Conservation (phyloP, 495 filamentous ascomycete species). For the Talaromyces trachyspermus region DNA sequence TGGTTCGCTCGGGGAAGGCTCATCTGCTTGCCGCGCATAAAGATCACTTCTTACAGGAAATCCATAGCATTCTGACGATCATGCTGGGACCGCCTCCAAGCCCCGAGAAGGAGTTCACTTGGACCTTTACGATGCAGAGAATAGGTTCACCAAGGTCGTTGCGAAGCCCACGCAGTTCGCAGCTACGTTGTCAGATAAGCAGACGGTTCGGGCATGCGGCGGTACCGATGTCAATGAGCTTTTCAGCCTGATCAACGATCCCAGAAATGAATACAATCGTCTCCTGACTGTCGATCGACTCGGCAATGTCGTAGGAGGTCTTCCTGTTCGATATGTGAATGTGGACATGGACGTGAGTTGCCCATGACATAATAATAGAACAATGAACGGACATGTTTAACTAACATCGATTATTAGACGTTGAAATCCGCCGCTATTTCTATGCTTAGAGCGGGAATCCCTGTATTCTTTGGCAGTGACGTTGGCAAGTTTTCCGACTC, state of each 20-base stretch:
- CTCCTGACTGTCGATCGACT: constrained; percentile 69
- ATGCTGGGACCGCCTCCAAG: constrained; percentile 70
- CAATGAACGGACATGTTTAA: neutral
- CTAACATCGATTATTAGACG: constrained; percentile 17
- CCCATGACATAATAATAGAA: neutral
- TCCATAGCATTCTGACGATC: constrained; percentile 70
- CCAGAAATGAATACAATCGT: constrained; percentile 60
- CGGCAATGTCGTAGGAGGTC: constrained; percentile 69
- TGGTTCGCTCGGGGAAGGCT: constrained; percentile 28
- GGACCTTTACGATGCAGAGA: constrained; percentile 68
- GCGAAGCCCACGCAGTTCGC: constrained; percentile 63
- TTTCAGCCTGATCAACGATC: constrained; percentile 79
- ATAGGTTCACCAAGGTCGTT: constrained; percentile 48
- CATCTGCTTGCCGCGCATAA: constrained; percentile 44
- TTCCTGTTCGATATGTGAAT: constrained; percentile 71
- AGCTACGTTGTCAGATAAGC: constrained; percentile 20
- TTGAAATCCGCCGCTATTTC: constrained; percentile 66
- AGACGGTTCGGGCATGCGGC: constrained; percentile 39
- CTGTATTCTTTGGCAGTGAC: constrained; percentile 84
- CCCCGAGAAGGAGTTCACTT: constrained; percentile 58
- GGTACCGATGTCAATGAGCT: constrained; percentile 49
- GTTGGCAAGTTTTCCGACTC: constrained; percentile 72
- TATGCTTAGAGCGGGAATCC: constrained; percentile 67
- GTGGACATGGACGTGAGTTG: constrained; percentile 54
- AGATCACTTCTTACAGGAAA: constrained; percentile 64